These are phyloP conservation scores for Rubia tinctorum DNA, from an alignment of 305 asterid species.

Conservation along the genomic window DNA sequence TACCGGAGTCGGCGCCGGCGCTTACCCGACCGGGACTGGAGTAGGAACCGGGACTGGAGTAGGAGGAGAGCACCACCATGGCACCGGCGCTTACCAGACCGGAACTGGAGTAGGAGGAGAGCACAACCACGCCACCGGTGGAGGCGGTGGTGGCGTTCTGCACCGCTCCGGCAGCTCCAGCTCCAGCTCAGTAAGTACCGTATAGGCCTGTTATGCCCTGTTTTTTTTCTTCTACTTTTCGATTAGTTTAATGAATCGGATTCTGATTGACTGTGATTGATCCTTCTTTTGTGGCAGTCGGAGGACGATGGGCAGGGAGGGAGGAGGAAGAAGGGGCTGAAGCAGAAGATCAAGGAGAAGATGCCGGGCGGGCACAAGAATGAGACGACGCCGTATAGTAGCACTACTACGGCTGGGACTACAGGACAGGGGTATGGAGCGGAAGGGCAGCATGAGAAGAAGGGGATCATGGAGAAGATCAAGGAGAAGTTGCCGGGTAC, in stretches of 20 bases:
- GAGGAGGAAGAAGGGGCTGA: constrained; percentile 44
- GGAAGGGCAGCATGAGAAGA: constrained; percentile 28
- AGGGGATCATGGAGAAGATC: constrained; percentile 40
- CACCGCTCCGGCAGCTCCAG: constrained; percentile 72
- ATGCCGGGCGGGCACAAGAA: constrained; percentile 36
- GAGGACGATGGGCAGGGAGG: constrained; percentile 52
- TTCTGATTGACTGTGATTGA: neutral
- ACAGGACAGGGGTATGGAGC: constrained; percentile 18
- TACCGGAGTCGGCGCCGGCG: neutral
- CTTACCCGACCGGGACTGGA: neutral
- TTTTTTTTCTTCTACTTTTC: too few relatives aligned
- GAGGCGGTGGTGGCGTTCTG: constrained; percentile 25
- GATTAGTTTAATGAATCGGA: too few relatives aligned
- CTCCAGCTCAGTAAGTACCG: constrained; percentile 53
- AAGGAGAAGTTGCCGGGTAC: constrained; percentile 44
- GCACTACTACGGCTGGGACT: neutral
- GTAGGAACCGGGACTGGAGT: too few relatives aligned
- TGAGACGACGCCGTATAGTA: neutral
- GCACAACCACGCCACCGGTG: constrained; percentile 21
- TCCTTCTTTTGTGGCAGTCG: constrained; percentile 20
- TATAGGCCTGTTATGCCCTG: too few relatives aligned
- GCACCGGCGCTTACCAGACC: neutral
- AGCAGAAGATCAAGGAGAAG: constrained; percentile 42
- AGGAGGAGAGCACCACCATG: constrained; percentile 3
- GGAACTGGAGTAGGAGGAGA: constrained; percentile 7